Base-by-base conservation (phyloP, 148 eudicot species). In the Diospyros kaki region DNA sequence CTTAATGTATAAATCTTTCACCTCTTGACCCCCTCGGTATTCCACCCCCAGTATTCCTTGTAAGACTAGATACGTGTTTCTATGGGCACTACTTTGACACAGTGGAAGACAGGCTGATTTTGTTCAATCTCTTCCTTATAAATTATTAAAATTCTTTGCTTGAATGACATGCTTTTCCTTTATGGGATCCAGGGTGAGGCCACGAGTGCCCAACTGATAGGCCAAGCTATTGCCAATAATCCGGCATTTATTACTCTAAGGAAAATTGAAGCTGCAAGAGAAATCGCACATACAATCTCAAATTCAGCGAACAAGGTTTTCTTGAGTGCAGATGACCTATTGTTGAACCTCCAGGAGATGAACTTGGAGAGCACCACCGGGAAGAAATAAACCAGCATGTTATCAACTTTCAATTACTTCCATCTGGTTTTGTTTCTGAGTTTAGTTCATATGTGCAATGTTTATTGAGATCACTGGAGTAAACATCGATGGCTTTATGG, bases 191-290 rank as follows among this genome's bases (percentile, higher is more conserved):
- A 94, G 98, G 98, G 98, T 76, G 98, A 91, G 70, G 98, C 98
- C 54, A 91, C 83, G 88, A 94, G 98, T 91, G 98, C 98, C 41
- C 89, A 87, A 78, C 86, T 94, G 58, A 94, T 94, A 41, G 98
- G 98, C 75, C 90, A 90, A 90, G 97, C 98, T 45, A 89, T 94
- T 75, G 81, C 98, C 74, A 90, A 91, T 80, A 94, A 91, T 81
- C 94, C 97, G 4, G 98, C 98, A 13, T 94, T 94, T 72, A 89
- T 91, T 68, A 87, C 97, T 38, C 83, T 91, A 6, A 88, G 98
- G 86, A 89, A 85, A 64, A 94, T 94, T 40, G 98, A 94, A 79
- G 98, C 98, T 13, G 83, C 98, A 9, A 83, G 93, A 82, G 98
- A 94, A 46, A 91, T 89, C 48, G 91, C 98, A 6, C 80, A 83